Conservation (phyloP, 768 basidiomycete genomes). For the Suillus hirtellus region DNA sequence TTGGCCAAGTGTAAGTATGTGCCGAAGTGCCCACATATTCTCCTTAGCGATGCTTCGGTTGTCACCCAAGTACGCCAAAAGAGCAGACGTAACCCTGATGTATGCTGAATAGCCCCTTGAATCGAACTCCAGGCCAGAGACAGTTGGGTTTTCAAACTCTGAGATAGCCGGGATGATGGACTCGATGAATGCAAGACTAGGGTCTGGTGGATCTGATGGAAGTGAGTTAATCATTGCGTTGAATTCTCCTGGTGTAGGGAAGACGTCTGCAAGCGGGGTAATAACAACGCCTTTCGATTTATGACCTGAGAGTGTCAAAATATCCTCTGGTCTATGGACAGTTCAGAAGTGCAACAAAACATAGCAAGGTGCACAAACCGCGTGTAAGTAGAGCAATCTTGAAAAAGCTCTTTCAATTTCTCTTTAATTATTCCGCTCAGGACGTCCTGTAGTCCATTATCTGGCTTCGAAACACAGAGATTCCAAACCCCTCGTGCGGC, state of each 20-base stretch:
- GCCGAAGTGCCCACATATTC: conserved; percentile 67
- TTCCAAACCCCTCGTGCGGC: conserved; percentile 34
- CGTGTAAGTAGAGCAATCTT: conserved; percentile 33
- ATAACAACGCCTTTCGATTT: conserved; percentile 39
- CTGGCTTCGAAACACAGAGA: conserved; percentile 24
- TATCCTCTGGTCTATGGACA: conserved; percentile 44
- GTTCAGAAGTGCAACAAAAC: neutral
- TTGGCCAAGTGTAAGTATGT: conserved; percentile 61
- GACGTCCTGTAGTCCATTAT: conserved; percentile 23
- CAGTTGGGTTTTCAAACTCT: conserved; percentile 18
- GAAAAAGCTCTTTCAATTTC: conserved; percentile 42
- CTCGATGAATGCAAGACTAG: conserved; percentile 61
- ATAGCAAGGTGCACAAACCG: conserved; percentile 30
- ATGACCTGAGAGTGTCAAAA: conserved; percentile 39
- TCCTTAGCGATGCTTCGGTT: conserved; percentile 62
- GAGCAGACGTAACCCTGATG: conserved; percentile 57
- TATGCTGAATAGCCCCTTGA: conserved; percentile 54
- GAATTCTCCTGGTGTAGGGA: conserved; percentile 49
- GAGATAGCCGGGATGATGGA: conserved; percentile 53
- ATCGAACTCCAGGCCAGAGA: conserved; percentile 36
- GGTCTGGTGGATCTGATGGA: conserved; percentile 46
- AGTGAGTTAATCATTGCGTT: conserved; percentile 48
- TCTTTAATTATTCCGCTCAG: conserved; percentile 41
- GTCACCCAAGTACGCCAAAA: conserved; percentile 54
- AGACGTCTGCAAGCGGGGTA: conserved; percentile 48